phyloP scores from a whole-genome alignment of 1,284 basidiomycete species.

The Vanrija pseudolonga region DNA sequence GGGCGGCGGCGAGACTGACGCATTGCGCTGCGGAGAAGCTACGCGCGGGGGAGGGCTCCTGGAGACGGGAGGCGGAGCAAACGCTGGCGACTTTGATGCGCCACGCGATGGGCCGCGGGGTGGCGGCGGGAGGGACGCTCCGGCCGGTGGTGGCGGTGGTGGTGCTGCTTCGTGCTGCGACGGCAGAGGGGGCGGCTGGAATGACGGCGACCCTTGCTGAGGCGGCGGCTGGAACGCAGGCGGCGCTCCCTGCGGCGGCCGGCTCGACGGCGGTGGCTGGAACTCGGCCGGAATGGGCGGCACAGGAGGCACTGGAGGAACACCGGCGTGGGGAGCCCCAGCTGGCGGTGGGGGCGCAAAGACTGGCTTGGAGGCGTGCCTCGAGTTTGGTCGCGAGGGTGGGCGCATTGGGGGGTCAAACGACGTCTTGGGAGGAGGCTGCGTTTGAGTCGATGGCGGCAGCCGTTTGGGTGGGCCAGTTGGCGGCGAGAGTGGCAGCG shows the following conservation, averaged over 20 bases:
- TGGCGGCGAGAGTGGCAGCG: background rate
- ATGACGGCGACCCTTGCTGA: too few species aligned
- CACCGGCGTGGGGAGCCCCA: background rate
- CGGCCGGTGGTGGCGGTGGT: background rate
- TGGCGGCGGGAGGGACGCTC: background rate
- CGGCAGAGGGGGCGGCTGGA: too few species aligned
- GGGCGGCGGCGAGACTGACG: too few species aligned
- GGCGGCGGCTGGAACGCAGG: background rate
- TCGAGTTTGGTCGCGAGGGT: conserved; percentile 12
- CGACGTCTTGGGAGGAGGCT: conserved; percentile 17
- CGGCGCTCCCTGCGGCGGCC: background rate
- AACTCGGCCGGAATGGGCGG: conserved; percentile 12
- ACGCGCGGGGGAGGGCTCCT: too few species aligned
- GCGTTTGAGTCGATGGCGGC: conserved; percentile 5
- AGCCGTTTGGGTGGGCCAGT: conserved; percentile 6
- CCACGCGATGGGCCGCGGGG: background rate
- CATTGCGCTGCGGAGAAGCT: too few species aligned
- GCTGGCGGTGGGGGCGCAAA: conserved; percentile 9
- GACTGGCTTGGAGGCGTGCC: conserved; percentile 6
- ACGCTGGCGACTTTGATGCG: background rate
- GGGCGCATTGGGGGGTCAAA: conserved; percentile 33
- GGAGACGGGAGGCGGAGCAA: background rate
- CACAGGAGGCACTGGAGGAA: conserved; percentile 4
- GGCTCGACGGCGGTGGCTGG: background rate
- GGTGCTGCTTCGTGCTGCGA: background rate